A percentile compares a stretch with the other conserved stretches of the same genome.
phyloP scores from a whole-genome alignment of 768 basidiomycete species.

The Chalciporus sphaerocephalus region DNA sequence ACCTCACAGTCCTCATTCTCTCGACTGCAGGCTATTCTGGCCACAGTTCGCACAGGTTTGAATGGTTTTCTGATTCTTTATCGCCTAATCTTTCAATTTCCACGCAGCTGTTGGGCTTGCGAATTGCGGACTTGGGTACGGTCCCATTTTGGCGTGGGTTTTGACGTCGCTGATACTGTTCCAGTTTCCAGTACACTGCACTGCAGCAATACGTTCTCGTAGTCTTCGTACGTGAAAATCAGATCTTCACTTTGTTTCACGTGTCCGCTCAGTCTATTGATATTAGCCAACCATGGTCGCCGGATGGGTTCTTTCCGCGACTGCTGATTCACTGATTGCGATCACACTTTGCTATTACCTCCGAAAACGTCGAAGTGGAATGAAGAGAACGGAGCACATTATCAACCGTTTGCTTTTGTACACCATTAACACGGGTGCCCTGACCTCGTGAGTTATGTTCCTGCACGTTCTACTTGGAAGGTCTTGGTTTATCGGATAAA shows the following conservation, averaged over 20 bases:
- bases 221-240: constrained; percentile 9
- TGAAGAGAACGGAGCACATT: constrained; percentile 12
- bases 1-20: background rate
- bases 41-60: constrained; percentile 10
- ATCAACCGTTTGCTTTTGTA: constrained; percentile 18
- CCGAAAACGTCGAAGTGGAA: constrained; percentile 8
- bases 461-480: too few relatives aligned
- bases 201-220: background rate
- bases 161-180: background rate
- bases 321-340: constrained; percentile 7
- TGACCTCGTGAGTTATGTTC: constrained; percentile 11
- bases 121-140: constrained; percentile 3
- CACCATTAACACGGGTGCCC: constrained; percentile 14
- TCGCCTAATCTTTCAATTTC: background rate
- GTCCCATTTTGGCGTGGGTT: too few relatives aligned
- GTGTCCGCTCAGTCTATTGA: too few relatives aligned
- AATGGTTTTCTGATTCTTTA: background rate
- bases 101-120: constrained; percentile 11
- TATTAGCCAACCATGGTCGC: constrained; percentile 12
- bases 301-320: constrained; percentile 10
- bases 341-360: constrained; percentile 11
- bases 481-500: too few relatives aligned
- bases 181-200: constrained; percentile 1
- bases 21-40: constrained; percentile 1
- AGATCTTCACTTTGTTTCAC: too few relatives aligned